These are phyloP conservation scores for Paramyrothecium roridum DNA, from an alignment of 2,329 filamentous ascomycete species.

Conservation along the genomic window DNA sequence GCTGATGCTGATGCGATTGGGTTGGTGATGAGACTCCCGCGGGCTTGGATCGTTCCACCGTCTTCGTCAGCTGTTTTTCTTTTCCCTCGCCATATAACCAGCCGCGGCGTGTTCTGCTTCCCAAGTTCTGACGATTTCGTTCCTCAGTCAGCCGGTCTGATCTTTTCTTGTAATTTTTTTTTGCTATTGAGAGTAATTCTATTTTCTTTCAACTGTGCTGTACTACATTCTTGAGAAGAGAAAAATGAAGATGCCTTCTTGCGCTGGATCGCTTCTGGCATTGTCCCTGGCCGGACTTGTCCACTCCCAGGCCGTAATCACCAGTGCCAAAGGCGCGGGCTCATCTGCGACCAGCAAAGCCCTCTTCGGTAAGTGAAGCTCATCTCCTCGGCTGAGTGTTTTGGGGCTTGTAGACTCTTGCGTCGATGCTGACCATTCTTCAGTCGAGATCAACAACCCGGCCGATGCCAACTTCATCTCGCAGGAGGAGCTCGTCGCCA, in stretches of 20 bases:
- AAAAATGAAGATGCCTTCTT: neutral
- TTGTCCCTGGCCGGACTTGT: neutral
- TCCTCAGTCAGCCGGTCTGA: neutral
- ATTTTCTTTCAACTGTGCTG: neutral
- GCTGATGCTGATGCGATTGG: neutral
- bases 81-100: neutral
- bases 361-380: neutral
- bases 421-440: no score
- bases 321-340: neutral
- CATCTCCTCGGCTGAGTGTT: no score
- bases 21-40: neutral
- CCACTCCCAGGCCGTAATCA: neutral
- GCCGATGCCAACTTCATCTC: constrained; percentile 1
- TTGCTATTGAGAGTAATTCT: neutral
- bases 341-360: neutral
- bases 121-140: neutral
- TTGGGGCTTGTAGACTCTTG: neutral
- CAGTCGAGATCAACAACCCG: constrained; percentile 1
- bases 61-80: neutral
- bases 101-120: neutral
- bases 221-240: neutral
- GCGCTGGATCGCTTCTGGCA: neutral
- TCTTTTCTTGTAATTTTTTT: neutral
- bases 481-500: neutral
- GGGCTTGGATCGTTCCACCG: neutral